Percentiles rank a stretch among this genome's conserved stretches.
Conservation (phyloP, 106 monocot species). For the Allium cepa region DNA sequence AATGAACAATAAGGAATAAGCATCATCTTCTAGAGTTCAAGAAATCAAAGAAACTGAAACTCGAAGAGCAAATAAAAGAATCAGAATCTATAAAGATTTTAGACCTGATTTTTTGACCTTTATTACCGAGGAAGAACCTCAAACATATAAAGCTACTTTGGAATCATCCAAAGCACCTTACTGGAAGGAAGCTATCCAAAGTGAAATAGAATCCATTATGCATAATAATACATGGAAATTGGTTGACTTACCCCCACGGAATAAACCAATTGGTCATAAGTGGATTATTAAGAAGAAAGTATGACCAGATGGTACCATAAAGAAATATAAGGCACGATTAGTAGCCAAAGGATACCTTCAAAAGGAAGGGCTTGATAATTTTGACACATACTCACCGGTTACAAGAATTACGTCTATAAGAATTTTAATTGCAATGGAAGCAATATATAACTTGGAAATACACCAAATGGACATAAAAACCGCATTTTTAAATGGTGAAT, state of each 20-base stretch:
- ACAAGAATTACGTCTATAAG: conserved; percentile 1
- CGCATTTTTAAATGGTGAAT: conserved; percentile 1
- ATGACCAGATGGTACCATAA: background rate
- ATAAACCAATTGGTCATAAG: background rate
- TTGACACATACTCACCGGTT: background rate
- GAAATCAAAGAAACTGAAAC: background rate
- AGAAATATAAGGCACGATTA: background rate
- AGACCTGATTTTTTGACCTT: background rate
- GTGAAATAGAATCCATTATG: background rate
- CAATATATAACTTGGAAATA: background rate
- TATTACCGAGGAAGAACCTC: background rate
- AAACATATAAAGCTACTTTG: background rate
- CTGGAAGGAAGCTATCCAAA: background rate
- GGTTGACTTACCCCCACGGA: background rate
- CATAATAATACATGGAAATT: background rate
- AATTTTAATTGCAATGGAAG: background rate
- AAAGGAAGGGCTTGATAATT: background rate
- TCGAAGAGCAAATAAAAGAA: background rate
- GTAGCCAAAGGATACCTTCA: background rate
- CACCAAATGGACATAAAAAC: background rate
- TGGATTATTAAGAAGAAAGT: background rate
- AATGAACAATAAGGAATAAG: background rate
- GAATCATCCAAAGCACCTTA: background rate
- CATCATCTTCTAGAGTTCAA: background rate
- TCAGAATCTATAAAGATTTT: background rate